Evolutionary conservation across 78 protist genomes (phyloP), one percentile per base, ranked within the genome.

Genomic region (slime mould (Dictyostelium discoideum)): DNA sequence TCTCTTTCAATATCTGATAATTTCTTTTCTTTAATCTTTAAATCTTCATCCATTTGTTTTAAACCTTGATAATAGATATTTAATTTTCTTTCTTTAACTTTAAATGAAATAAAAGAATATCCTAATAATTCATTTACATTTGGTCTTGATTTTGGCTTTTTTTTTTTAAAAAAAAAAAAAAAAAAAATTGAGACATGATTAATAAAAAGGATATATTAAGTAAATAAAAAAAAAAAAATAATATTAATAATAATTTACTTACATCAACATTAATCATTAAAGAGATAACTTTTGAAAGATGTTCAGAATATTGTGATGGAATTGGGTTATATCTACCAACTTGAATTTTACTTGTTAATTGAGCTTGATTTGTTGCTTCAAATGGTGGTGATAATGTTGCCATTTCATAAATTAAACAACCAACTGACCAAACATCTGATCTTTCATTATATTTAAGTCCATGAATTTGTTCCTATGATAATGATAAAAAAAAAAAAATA

Each of bases 381-480:
- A 97, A 97, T 40, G 98, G 98, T 65, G 98, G 98, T 3, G 18
- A 2, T 39, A 92, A 39, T n/a, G 96, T 48, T 16, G 97, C 93
- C 96, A 97, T 87, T 85, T 97, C 98, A 57, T 95, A 95, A 63
- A 95, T 65, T 20, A 97, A 92, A 87, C 97, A 97, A 9, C 98
- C 99, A 14, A 98, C 96, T 0, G 98, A 92, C 98, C 98, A 98
- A 76, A 97, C 84, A 92, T 98, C 99, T 65, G 95, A 84, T 77
- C 97, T 97, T 69, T 93, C 93, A 92, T 96, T 94, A 92, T 98
- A 98, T 24, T 95, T 50, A 20, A 81, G 50, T 60, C 92, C 97
- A 29, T 74, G 42, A 32, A 96, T 92, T 60, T 97, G 98, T 73
- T 97, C 98, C 44, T 76, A 20, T 37, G 1, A 39, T 26, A 39